phyloP scores from a whole-genome alignment of 2,329 filamentous ascomycete species.

The Cladosporium oxysporum region DNA sequence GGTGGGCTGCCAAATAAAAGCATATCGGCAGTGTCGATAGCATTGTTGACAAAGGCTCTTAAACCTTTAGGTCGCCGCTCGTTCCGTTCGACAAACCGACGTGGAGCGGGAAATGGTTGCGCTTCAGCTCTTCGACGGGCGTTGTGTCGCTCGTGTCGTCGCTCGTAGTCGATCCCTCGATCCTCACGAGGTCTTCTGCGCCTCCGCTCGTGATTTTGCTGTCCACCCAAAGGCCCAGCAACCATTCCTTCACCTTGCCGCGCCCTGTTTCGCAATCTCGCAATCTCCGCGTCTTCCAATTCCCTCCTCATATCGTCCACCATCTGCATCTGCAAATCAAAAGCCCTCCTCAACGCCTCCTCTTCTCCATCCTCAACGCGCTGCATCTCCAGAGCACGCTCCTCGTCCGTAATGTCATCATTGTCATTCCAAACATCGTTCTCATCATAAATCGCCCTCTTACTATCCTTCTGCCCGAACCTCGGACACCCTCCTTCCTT shows the following conservation, averaged over 20 bases:
- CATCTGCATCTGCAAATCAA: conserved; percentile 17
- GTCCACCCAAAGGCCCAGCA: not conserved
- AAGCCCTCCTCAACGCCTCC: conserved; percentile 4
- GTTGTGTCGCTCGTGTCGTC: not conserved
- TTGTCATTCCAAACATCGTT: conserved; percentile 7
- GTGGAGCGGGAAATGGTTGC: not conserved
- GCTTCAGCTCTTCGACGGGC: not conserved
- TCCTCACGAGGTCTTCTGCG: not conserved
- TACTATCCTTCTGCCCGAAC: not conserved
- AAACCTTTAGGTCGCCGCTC: not conserved
- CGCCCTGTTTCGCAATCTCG: not conserved
- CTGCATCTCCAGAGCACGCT: conserved; percentile 1
- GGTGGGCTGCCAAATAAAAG: not conserved
- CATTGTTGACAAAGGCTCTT: not conserved
- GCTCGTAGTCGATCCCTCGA: not conserved
- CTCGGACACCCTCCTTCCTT: conserved; percentile 9
- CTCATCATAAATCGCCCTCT: conserved; percentile 13
- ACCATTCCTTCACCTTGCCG: not conserved
- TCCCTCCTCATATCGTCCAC: conserved; percentile 8
- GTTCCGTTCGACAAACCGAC: not conserved
- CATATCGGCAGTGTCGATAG: not conserved
- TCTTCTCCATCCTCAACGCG: not conserved
- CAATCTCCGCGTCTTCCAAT: not conserved
- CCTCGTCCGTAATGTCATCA: conserved; percentile 1
- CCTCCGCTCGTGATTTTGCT: not conserved